A percentile compares a stretch with the other conserved stretches of the same genome.
Evolutionary conservation across 1,284 basidiomycete genomes (phyloP).

Genomic region (Cutaneotrichosporon cyanovorans): DNA sequence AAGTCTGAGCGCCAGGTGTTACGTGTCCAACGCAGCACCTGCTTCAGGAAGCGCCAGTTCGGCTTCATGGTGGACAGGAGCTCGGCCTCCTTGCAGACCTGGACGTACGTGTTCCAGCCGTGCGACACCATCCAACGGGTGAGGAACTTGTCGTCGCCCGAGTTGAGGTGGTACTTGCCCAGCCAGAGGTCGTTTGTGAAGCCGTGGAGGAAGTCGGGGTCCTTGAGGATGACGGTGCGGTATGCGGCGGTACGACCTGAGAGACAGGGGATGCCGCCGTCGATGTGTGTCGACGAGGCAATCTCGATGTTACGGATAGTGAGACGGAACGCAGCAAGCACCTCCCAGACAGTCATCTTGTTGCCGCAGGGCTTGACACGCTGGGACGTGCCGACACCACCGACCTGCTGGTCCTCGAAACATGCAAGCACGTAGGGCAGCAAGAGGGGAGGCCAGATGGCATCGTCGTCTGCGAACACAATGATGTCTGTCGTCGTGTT

Average conservation of each 20-base stretch:
- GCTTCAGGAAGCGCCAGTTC: conserved; percentile 88
- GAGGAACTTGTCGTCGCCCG: conserved; percentile 86
- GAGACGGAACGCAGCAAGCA: conserved; percentile 81
- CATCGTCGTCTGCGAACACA: conserved; percentile 90
- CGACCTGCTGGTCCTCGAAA: conserved; percentile 86
- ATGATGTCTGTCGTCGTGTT: conserved; percentile 85
- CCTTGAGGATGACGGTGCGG: conserved; percentile 84
- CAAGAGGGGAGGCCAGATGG: conserved; percentile 85
- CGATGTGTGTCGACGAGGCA: conserved; percentile 76
- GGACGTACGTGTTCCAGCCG: conserved; percentile 87
- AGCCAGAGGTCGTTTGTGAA: conserved; percentile 91
- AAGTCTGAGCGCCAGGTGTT: conserved; percentile 89
- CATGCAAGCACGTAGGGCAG: conserved; percentile 77
- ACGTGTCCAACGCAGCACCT: conserved; percentile 82
- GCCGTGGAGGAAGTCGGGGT: conserved; percentile 80
- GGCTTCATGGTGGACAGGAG: conserved; percentile 89
- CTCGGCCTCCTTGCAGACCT: conserved; percentile 83
- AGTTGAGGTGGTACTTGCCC: conserved; percentile 85
- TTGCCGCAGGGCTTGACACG: conserved; percentile 71
- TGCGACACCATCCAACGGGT: conserved; percentile 94
- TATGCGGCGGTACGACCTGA: conserved; percentile 87
- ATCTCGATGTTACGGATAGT: conserved; percentile 91
- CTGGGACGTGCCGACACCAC: conserved; percentile 83
- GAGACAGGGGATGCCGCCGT: conserved; percentile 82
- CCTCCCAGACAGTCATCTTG: conserved; percentile 84